A percentile compares a stretch with the other conserved stretches of the same genome.
Evolutionary conservation across 441 rosid species (phyloP).

Genomic region (Syzygium malaccense): DNA sequence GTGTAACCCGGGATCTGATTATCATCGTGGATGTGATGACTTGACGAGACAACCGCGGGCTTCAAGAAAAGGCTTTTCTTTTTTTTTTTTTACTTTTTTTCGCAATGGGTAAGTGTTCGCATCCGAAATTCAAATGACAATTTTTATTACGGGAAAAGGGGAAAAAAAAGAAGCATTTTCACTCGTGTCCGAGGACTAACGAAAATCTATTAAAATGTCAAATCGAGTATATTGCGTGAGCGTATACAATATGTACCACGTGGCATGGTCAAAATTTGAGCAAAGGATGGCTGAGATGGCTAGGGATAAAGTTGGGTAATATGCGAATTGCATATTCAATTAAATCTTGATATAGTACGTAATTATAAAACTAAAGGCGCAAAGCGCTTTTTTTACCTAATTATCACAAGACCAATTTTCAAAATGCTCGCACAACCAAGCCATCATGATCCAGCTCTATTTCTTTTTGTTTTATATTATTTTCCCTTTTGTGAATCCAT

Average conservation of each 20-base stretch:
- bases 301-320: background rate
- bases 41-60: accelerated
- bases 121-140: background rate
- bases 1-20: background rate
- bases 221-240: background rate
- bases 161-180: accelerated
- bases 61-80: accelerated
- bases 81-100: background rate
- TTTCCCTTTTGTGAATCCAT: background rate
- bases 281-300: background rate
- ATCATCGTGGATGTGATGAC: background rate
- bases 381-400: background rate
- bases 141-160: background rate
- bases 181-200: accelerated
- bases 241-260: background rate
- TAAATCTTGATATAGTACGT: background rate
- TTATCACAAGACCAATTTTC: background rate
- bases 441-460: background rate
- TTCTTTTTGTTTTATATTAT: background rate
- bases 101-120: accelerated
- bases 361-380: background rate
- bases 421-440: background rate
- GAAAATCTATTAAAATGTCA: background rate
- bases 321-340: background rate
- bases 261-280: background rate